These are phyloP conservation scores for Gymnopilus dilepis DNA, from an alignment of 768 basidiomycete species.

Conservation along the genomic window DNA sequence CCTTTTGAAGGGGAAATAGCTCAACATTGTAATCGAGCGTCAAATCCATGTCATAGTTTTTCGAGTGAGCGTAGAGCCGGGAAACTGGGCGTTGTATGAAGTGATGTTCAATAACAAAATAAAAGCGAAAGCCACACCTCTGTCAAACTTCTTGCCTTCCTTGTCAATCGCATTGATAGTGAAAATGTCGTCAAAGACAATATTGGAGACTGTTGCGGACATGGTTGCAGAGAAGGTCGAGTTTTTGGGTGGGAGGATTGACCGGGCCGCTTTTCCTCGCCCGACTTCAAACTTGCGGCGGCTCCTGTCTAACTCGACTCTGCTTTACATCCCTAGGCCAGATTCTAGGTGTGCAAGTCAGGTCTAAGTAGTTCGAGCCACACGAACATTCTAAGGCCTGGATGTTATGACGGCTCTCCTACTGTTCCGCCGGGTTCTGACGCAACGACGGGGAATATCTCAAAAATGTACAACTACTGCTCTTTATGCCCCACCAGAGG, in stretches of 20 bases:
- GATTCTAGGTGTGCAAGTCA: no score
- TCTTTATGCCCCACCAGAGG: slow-evolving; percentile 41
- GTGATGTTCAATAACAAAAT: slow-evolving; percentile 12
- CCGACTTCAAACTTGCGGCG: not conserved
- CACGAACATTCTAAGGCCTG: no score
- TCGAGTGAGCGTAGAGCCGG: slow-evolving; percentile 85
- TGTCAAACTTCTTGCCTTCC: slow-evolving; percentile 97
- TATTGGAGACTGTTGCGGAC: slow-evolving; percentile 66
- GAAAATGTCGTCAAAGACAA: slow-evolving; percentile 95
- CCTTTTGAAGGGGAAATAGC: slow-evolving; percentile 73
- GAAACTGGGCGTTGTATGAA: slow-evolving; percentile 65
- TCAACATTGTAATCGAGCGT: slow-evolving; percentile 96
- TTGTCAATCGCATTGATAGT: slow-evolving; percentile 82
- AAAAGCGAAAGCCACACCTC: slow-evolving; percentile 65
- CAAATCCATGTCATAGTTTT: slow-evolving; percentile 91
- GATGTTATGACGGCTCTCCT: not conserved
- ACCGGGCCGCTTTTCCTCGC: not conserved
- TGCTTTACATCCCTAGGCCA: no score
- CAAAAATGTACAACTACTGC: slow-evolving; percentile 30
- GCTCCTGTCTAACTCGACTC: no score
- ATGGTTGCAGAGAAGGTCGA: slow-evolving; percentile 36
- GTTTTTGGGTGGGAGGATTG: not conserved
- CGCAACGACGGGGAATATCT: slow-evolving; percentile 26
- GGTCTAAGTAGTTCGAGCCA: no score
- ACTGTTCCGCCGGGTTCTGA: slow-evolving; percentile 14